Evolutionary conservation across 495 filamentous ascomycete genomes (phyloP).

Genomic region (Penicillium argentinense): DNA sequence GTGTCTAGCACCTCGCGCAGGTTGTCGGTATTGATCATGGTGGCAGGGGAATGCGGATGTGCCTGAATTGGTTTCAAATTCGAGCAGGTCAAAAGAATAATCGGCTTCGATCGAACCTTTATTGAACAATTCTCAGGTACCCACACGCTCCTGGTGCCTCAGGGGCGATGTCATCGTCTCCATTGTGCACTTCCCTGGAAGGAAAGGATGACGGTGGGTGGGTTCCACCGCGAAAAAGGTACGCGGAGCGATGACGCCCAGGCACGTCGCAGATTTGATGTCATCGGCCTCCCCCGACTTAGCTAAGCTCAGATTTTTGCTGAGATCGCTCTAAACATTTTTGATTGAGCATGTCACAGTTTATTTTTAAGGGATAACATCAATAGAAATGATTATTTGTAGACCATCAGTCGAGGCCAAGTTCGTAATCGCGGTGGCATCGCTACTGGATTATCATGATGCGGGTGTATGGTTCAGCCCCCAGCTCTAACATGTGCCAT

Average conservation of each 20-base stretch:
- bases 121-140: not conserved
- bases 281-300: no score
- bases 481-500: no score
- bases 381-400: no score
- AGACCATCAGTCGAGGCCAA: no score
- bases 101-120: not conserved
- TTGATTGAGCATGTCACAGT: no score
- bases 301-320: no score
- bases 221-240: not conserved
- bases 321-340: no score
- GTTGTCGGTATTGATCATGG: constrained; percentile 21
- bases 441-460: no score
- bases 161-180: constrained; percentile 1
- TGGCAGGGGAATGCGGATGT: not conserved
- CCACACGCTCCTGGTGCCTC: no score
- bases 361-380: no score
- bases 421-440: no score
- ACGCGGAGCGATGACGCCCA: not conserved
- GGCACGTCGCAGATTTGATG: not conserved
- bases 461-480: no score
- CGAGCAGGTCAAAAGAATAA: not conserved
- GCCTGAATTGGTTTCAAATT: not conserved
- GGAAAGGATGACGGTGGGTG: not conserved
- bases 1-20: constrained; percentile 26
- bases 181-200: not conserved